Percentiles rank a stretch among this genome's conserved stretches.
Conservation (phyloP, 2,329 filamentous ascomycete species). For the Triangularia setosa region DNA sequence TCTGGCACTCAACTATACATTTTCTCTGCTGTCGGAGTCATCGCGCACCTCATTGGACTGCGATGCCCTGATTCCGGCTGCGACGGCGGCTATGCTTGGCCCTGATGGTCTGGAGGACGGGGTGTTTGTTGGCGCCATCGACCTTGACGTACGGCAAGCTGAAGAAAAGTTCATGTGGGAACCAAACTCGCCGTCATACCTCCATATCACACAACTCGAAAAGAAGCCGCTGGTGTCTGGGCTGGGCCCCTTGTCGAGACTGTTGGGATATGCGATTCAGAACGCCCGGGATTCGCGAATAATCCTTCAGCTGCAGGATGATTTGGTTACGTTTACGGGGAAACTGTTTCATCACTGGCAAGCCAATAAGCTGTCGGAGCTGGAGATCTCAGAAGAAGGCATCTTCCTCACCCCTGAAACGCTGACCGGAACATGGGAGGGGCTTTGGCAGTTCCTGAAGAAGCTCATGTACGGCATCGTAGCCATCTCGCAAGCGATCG, state of each 20-base stretch:
- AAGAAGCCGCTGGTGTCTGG: conserved; percentile 59
- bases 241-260: conserved; percentile 63
- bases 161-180: conserved; percentile 63
- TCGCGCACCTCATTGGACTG: conserved; percentile 60
- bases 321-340: conserved; percentile 63
- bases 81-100: conserved; percentile 64
- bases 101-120: conserved; percentile 71
- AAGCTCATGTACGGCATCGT: conserved; percentile 73
- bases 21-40: conserved; percentile 63
- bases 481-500: conserved; percentile 68
- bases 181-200: conserved; percentile 55
- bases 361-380: conserved; percentile 65
- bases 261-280: conserved; percentile 62
- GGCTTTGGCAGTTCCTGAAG: conserved; percentile 71
- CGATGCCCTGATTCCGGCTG: conserved; percentile 65
- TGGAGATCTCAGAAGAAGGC: conserved; percentile 66
- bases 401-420: conserved; percentile 63
- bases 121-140: conserved; percentile 68
- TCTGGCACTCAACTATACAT: conserved; percentile 72
- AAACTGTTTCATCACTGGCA: conserved; percentile 70
- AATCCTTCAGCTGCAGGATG: conserved; percentile 44
- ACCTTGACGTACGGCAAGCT: conserved; percentile 58
- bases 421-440: conserved; percentile 61
- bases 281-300: conserved; percentile 35
- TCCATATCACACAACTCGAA: conserved; percentile 54